A percentile compares a stretch with the other conserved stretches of the same genome.
Evolutionary conservation across 2,329 filamentous ascomycete genomes (phyloP).

Genomic region (Calonectria pteridis): DNA sequence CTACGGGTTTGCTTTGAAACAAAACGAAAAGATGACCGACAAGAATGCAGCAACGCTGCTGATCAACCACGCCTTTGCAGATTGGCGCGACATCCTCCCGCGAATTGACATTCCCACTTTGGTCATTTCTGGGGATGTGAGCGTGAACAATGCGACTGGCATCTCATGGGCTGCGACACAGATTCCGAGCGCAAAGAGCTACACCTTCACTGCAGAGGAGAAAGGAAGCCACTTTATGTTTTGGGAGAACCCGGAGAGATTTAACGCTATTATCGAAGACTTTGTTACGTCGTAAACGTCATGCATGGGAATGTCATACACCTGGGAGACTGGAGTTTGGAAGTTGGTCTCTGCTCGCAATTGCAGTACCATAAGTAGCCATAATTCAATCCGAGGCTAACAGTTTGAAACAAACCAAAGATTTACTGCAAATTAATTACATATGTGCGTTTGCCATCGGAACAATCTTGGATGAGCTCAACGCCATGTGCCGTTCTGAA

Average conservation of each 20-base stretch:
- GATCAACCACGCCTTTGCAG: not conserved
- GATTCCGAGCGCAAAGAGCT: not conserved
- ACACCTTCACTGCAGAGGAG: not conserved
- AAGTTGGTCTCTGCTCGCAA: not conserved
- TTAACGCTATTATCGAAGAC: not conserved
- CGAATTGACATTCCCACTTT: not conserved
- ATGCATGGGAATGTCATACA: too few species aligned
- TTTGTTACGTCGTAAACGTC: not conserved
- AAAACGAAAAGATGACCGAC: conserved; percentile 4
- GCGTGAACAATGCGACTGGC: not conserved
- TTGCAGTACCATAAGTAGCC: not conserved
- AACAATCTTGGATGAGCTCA: not conserved
- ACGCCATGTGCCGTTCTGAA: not conserved
- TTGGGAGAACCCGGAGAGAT: not conserved
- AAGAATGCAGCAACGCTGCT: not conserved
- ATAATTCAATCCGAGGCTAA: too few species aligned
- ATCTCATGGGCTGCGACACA: not conserved
- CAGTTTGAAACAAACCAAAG: not conserved
- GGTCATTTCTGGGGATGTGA: not conserved
- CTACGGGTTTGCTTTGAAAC: not conserved
- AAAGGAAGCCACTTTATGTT: conserved; percentile 5
- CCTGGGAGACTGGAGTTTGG: not conserved
- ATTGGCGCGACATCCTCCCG: not conserved
- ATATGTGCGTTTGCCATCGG: not conserved
- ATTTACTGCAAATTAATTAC: not conserved